Evolutionary conservation across 176 grass and related monocot species (phyloP), one percentile per base, ranked within the genome.

Genomic region (Canna indica): DNA sequence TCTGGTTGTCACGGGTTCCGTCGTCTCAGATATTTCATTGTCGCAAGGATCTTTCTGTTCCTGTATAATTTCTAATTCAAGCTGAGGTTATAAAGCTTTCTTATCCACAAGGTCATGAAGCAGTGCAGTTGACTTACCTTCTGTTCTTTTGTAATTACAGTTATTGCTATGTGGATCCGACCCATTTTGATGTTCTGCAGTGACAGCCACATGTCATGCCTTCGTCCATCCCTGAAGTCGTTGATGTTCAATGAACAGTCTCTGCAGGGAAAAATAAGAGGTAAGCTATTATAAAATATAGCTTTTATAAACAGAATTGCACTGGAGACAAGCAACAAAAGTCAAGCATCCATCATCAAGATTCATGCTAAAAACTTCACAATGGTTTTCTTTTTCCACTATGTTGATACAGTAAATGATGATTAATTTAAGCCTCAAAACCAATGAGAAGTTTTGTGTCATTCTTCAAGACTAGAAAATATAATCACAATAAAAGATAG

Each of bases 161-260:
- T 93, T 79, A 99, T 28, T 18, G 86, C 86, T 44, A 99, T 36
- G 69, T 78, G 86, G 72, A 99, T 57, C 72, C 94, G 90, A 80
- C 94, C 94, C 74, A 83, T 90, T 79, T 93, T 99, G 33, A 99
- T 73, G 53, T 93, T 90, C 63, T 90, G 87, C 56, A 99, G 70
- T 66, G 88, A 73, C 73, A 99, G 59, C 89, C 94, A 99, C 77
- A 90, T 93, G 18, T 93, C 89, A 80, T 99, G 86, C 77, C 94
- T 93, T 63, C 87, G 84, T 73, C 94, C 94, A 69, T 86, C 89
- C 69, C 75, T 85, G 33, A 93, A 67, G 36, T 99, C 84, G 57
- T 87, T 76, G 71, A 99, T 34, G 64, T 81, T 69, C 54, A 99
- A 68, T 30, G 80, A 73, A 82, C 84, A 99, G 72, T 72, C 78